These are phyloP conservation scores for Gnaphalium uliginosum DNA, from an alignment of 129 eudicot genomes.

Conservation along the genomic window DNA sequence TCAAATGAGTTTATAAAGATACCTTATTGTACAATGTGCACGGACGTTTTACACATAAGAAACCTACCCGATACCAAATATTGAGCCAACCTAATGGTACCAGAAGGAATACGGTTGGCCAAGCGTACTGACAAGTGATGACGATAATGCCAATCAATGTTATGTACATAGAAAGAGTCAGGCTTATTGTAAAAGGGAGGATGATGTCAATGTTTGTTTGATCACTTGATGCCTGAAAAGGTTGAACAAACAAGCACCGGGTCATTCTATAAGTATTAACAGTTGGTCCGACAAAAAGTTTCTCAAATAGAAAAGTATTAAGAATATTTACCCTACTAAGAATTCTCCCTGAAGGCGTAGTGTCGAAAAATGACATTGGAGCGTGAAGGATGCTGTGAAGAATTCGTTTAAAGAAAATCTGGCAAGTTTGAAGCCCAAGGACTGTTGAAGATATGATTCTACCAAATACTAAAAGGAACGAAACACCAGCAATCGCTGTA, in stretches of 20 bases:
- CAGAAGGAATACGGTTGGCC: constrained; percentile 86
- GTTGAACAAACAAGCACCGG: too few species aligned
- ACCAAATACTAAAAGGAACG: constrained; percentile 47
- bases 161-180: constrained; percentile 55
- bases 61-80: constrained; percentile 87
- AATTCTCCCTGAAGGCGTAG: constrained; percentile 96
- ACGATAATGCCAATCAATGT: constrained; percentile 69
- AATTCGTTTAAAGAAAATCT: constrained; percentile 62
- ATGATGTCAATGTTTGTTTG: constrained; percentile 79
- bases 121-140: constrained; percentile 86
- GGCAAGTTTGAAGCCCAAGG: constrained; percentile 81
- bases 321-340: constrained; percentile 76
- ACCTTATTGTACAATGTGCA: constrained; percentile 7
- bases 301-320: not conserved
- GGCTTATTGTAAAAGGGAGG: constrained; percentile 64
- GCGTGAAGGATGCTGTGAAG: constrained; percentile 81
- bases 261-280: too few species aligned
- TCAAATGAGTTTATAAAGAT: constrained; percentile 7
- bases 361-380: constrained; percentile 95
- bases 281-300: too few species aligned
- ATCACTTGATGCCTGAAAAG: constrained; percentile 90
- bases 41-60: not conserved
- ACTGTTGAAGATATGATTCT: constrained; percentile 49
- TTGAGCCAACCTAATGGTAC: constrained; percentile 93
- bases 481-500: constrained; percentile 48